These are phyloP conservation scores for Fusarium vanettenii DNA, from an alignment of 2,329 filamentous ascomycete genomes.

Conservation along the genomic window DNA sequence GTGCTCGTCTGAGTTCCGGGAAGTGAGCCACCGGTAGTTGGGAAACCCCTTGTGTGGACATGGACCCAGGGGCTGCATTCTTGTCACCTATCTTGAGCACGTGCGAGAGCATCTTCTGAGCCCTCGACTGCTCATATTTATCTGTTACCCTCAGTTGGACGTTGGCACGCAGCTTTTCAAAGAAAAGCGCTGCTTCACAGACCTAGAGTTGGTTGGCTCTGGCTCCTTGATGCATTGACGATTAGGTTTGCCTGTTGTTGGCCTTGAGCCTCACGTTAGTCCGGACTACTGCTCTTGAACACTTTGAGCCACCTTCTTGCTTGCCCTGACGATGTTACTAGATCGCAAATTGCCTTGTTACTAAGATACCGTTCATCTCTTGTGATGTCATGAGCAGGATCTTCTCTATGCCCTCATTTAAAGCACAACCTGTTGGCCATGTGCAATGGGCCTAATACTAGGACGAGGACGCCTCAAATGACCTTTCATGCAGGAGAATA, in stretches of 20 bases:
- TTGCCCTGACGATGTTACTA: constrained; percentile 47
- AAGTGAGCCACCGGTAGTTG: constrained; percentile 64
- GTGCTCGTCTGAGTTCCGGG: constrained; percentile 74
- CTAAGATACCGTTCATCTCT: constrained; percentile 52
- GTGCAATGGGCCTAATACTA: constrained; percentile 51
- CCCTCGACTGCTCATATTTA: neutral
- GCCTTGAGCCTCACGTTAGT: neutral
- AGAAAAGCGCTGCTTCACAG: neutral
- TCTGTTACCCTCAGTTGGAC: neutral
- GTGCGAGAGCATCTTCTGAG: neutral
- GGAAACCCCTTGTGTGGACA: constrained; percentile 67
- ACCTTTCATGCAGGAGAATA: neutral
- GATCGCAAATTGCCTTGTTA: constrained; percentile 55
- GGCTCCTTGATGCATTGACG: neutral
- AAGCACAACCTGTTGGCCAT: constrained; percentile 56
- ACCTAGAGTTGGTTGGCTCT: neutral
- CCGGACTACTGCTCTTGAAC: neutral
- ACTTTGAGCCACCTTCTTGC: neutral
- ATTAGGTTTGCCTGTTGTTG: neutral
- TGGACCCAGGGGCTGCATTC: constrained; percentile 67
- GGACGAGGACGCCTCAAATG: neutral
- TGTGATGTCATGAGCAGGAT: constrained; percentile 56
- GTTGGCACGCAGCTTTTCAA: neutral
- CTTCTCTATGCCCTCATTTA: constrained; percentile 58
- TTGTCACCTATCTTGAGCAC: constrained; percentile 66